Evolutionary conservation across 352 stramenopile species (phyloP).

Genomic region (Thraustochytrium striatum): DNA sequence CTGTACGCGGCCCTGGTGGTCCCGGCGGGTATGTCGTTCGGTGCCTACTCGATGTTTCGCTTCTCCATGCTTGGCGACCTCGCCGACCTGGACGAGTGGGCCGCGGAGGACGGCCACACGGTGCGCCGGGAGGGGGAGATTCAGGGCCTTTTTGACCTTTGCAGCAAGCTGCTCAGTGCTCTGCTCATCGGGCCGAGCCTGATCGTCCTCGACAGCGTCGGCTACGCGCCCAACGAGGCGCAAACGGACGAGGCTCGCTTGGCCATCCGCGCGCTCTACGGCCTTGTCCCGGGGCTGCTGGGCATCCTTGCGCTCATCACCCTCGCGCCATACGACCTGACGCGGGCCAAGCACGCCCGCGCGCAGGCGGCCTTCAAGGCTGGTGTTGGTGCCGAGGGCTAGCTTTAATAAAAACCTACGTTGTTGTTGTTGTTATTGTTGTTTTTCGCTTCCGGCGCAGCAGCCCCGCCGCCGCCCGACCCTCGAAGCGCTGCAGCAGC

Average conservation of each 20-base stretch:
- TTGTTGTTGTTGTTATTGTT: too few species aligned
- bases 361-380: too few species aligned
- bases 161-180: not conserved
- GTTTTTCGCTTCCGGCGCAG: too few species aligned
- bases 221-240: not conserved
- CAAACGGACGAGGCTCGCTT: not conserved
- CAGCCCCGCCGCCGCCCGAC: not conserved
- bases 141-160: slow-evolving; percentile 34
- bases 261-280: slow-evolving; percentile 6
- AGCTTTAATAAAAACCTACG: too few species aligned
- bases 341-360: not conserved
- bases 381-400: too few species aligned
- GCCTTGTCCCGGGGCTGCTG: not conserved
- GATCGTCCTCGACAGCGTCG: not conserved
- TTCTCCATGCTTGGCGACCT: slow-evolving; percentile 12
- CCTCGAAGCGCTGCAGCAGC: slow-evolving; percentile 19
- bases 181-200: not conserved
- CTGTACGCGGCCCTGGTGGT: not conserved
- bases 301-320: not conserved
- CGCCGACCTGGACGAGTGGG: not conserved
- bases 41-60: slow-evolving; percentile 4
- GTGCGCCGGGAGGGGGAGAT: not conserved
- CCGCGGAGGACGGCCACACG: not conserved
- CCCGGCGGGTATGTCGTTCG: not conserved
- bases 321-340: not conserved